Conservation (phyloP, 805 yeast species). For the Jamesozyma hellenica region DNA sequence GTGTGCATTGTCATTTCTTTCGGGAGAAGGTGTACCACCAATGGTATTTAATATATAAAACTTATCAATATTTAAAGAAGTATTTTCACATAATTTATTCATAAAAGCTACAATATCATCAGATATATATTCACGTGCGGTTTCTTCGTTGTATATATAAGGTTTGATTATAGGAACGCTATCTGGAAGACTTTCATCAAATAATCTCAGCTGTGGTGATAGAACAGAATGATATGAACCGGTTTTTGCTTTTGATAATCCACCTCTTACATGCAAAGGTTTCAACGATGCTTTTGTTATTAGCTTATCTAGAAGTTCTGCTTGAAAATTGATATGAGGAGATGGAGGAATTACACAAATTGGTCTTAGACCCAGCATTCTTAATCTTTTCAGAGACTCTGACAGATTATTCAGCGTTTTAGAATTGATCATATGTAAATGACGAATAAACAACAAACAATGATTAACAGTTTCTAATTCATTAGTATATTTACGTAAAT, state of each 20-base stretch:
- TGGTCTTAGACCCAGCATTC: conserved; percentile 57
- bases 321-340: conserved; percentile 6
- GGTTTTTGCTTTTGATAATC: conserved; percentile 9
- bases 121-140: conserved; percentile 33
- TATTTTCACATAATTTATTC: conserved; percentile 24
- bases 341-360: conserved; percentile 46
- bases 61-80: conserved; percentile 54
- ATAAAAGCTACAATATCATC: conserved; percentile 32
- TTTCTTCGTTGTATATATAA: conserved; percentile 48
- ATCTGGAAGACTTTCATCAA: conserved; percentile 13
- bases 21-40: conserved; percentile 89
- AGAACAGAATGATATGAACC: conserved; percentile 16
- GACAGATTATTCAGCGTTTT: conserved; percentile 13
- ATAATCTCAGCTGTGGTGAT: conserved; percentile 6
- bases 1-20: conserved; percentile 72
- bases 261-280: conserved; percentile 22
- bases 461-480: conserved; percentile 14
- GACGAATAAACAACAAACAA: conserved; percentile 24
- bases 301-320: conserved; percentile 19
- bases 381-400: conserved; percentile 18
- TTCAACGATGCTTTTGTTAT: conserved; percentile 15
- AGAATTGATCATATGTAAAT: conserved; percentile 7
- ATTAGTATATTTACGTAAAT: conserved; percentile 54
- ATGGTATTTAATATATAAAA: conserved; percentile 64
- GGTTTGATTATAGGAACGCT: conserved; percentile 49